phyloP scores from a whole-genome alignment of 345 rosid genomes.

The Streptanthus diversifolius region DNA sequence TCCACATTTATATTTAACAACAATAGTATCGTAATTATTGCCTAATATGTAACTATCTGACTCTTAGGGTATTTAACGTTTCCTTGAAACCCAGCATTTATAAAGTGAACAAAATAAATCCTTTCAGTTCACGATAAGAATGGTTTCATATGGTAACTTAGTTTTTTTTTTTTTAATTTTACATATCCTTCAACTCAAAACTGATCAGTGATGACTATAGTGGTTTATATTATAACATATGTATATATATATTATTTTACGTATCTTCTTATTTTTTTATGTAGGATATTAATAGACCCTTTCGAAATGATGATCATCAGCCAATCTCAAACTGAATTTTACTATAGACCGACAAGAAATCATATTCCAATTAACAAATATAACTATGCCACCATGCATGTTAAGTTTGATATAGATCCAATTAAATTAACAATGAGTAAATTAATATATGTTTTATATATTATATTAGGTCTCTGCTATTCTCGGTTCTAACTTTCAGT shows the following conservation, averaged over 20 bases:
- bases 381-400: too few species aligned
- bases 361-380: too few species aligned
- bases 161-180: background rate
- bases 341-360: too few species aligned
- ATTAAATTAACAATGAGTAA: too few species aligned
- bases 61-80: background rate
- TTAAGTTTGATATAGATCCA: too few species aligned
- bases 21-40: background rate
- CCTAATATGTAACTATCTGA: background rate
- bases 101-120: background rate
- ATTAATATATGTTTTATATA: too few species aligned
- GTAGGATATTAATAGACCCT: background rate
- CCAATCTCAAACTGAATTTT: background rate
- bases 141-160: background rate
- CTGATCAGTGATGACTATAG: too few species aligned
- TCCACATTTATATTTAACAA: background rate
- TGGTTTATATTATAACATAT: too few species aligned
- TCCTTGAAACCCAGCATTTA: background rate
- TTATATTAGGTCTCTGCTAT: too few species aligned
- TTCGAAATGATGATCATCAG: background rate
- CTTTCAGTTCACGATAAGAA: background rate
- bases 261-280: background rate
- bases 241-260: too few species aligned
- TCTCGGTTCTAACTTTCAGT: too few species aligned
- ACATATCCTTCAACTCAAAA: too few species aligned